Base-by-base conservation (phyloP, 805 yeast genomes). In the Candida patagonica region DNA sequence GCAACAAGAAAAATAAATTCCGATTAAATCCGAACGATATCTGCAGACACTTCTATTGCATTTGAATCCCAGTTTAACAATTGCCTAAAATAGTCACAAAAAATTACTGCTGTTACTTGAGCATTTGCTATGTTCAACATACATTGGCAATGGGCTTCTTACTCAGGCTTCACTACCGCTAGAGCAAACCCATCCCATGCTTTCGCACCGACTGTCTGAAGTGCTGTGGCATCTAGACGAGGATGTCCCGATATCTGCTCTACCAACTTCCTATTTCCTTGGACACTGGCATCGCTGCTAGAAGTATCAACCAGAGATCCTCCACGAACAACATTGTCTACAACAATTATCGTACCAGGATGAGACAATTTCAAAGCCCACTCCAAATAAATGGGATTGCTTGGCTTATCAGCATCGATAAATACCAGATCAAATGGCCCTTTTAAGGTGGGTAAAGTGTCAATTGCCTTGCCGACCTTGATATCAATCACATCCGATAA, bases 341-440 rank as follows among this genome's bases (percentile, higher is more conserved):
- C 35, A 15, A 44, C 32, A 16, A 44, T 35, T 8, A 41, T 36
- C 15, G 42, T 37, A 1, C 44, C 42, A 6, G 29, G 17, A 3
- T 27, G 21, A 19, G 41, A 35, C 19, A 41, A 8, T 38, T 44
- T 44, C 29, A 44, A 25, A 5, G 47, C 35, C 44, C 44, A 44
- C 27, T 44, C 44, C 29, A 41, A 33, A 23, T 44, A 44, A 7
- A 17, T 26, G 19, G 34, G 42, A 38, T 41, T 31, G 20, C 30
- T 38, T 13, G 35, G 30, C 38, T 44, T 44, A 30, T 42, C 42
- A 13, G 45, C 45, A 30, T 44, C 48, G 19, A 44, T 42, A 31
- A 44, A 44, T n/a, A 37, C 21, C 35, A 44, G 32, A 25, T 40
- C 45, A 22, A 42, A 36, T 29, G 27, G 27, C 3, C 15, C 37